Evolutionary conservation across 2,329 filamentous ascomycete genomes (phyloP).

Genomic region (Parasarocladium wereldwijsianum): DNA sequence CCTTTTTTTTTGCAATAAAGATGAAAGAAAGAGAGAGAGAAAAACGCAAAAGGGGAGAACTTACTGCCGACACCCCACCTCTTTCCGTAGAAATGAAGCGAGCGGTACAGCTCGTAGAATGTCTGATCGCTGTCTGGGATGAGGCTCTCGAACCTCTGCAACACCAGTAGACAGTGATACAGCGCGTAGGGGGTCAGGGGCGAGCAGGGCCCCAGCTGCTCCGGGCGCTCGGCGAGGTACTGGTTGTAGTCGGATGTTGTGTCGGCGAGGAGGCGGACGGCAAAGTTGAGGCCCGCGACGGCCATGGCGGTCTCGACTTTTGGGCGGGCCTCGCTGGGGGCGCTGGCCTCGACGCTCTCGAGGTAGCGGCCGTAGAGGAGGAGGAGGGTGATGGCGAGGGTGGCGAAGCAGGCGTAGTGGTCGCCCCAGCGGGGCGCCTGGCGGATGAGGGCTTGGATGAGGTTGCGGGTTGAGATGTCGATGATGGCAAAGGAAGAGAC

Average conservation of each 20-base stretch:
- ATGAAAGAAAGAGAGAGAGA: background rate
- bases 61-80: slow-evolving; percentile 19
- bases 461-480: slow-evolving; percentile 15
- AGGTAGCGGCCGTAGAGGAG: slow-evolving; percentile 19
- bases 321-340: slow-evolving; percentile 11
- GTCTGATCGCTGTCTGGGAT: slow-evolving; percentile 16
- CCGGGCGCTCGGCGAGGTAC: slow-evolving; percentile 16
- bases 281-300: slow-evolving; percentile 21
- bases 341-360: slow-evolving; percentile 1
- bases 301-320: slow-evolving; percentile 18
- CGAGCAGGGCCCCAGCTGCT: slow-evolving; percentile 15
- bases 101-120: slow-evolving; percentile 19
- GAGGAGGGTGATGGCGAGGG: slow-evolving; percentile 19
- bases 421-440: slow-evolving; percentile 19
- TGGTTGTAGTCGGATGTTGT: slow-evolving; percentile 20
- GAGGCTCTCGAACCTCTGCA: slow-evolving; percentile 18
- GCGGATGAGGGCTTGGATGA: slow-evolving; percentile 19
- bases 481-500: slow-evolving; percentile 16
- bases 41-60: slow-evolving; percentile 3
- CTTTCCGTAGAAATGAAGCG: slow-evolving; percentile 19
- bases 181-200: slow-evolving; percentile 19
- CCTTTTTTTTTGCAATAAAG: background rate
- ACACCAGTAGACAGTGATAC: slow-evolving; percentile 18
- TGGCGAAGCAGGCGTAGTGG: slow-evolving; percentile 19
- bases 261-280: slow-evolving; percentile 20